phyloP scores from a whole-genome alignment of 1,284 basidiomycete genomes.

The Entoloma clypeatum region DNA sequence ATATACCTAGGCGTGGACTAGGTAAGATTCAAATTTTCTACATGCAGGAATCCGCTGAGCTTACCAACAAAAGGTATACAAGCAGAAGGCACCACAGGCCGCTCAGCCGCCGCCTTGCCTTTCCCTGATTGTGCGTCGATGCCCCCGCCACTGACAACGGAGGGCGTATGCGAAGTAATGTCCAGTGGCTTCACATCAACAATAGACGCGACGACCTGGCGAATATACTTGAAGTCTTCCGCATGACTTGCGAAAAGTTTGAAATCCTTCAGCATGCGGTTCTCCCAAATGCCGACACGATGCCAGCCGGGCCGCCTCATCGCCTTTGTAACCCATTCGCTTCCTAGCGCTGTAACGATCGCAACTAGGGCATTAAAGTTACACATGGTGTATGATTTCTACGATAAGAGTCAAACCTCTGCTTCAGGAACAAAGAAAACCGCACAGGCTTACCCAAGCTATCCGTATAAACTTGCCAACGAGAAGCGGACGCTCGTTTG shows the following conservation, averaged over 20 bases:
- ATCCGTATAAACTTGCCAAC: slow-evolving; percentile 82
- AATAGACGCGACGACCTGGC: slow-evolving; percentile 61
- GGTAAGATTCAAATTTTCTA: not conserved
- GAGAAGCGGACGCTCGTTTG: slow-evolving; percentile 62
- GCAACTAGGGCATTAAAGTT: slow-evolving; percentile 83
- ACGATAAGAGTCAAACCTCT: slow-evolving; percentile 13
- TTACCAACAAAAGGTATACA: slow-evolving; percentile 80
- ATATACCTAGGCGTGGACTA: slow-evolving; percentile 52
- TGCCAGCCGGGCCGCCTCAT: slow-evolving; percentile 65
- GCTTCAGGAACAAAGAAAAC: slow-evolving; percentile 11
- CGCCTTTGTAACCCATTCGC: slow-evolving; percentile 65
- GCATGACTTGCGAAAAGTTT: slow-evolving; percentile 64
- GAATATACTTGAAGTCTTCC: slow-evolving; percentile 76
- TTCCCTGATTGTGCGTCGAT: slow-evolving; percentile 35
- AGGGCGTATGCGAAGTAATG: slow-evolving; percentile 43
- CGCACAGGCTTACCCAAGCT: slow-evolving; percentile 63
- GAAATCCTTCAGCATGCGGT: slow-evolving; percentile 73
- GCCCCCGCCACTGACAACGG: slow-evolving; percentile 44
- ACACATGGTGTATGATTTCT: slow-evolving; percentile 82
- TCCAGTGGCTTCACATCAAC: slow-evolving; percentile 60
- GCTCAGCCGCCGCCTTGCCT: slow-evolving; percentile 44
- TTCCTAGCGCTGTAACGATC: slow-evolving; percentile 76
- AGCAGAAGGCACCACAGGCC: slow-evolving; percentile 38
- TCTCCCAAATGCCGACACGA: slow-evolving; percentile 70
- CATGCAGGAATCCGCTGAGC: slow-evolving; percentile 24